phyloP scores from a whole-genome alignment of 345 rosid species.

The Rubroshorea leprosula region DNA sequence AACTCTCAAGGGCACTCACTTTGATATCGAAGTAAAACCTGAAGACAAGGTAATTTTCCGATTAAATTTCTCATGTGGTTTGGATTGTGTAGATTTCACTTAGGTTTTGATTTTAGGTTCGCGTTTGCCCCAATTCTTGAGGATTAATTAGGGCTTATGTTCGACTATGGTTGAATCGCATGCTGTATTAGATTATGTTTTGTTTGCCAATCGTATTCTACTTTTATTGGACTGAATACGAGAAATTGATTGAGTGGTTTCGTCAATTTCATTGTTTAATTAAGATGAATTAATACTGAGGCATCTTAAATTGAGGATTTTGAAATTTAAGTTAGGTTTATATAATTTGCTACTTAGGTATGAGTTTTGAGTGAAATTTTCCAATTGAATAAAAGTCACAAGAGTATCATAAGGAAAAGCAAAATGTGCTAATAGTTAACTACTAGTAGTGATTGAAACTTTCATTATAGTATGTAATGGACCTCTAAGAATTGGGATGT shows the following conservation, averaged over 20 bases:
- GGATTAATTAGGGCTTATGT: conserved; percentile 5
- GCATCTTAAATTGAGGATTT: not conserved
- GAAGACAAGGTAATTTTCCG: conserved; percentile 38
- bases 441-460: not conserved
- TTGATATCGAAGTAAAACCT: conserved; percentile 65
- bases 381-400: too few relatives aligned
- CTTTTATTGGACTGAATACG: not conserved
- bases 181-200: not conserved
- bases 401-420: not conserved
- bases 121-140: not conserved
- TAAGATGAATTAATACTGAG: not conserved
- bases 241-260: conserved; percentile 3
- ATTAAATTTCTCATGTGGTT: not conserved
- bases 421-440: not conserved
- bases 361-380: not conserved
- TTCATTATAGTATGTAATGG: not conserved
- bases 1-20: conserved; percentile 66
- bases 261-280: not conserved
- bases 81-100: not conserved
- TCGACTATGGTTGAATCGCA: not conserved
- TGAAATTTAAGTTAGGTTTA: not conserved
- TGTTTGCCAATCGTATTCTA: too few relatives aligned
- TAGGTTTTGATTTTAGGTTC: not conserved
- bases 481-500: not conserved
- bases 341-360: not conserved